Base-by-base conservation (phyloP, 2,329 filamentous ascomycete species). In the Dryadomyces quercus-mongolicae region DNA sequence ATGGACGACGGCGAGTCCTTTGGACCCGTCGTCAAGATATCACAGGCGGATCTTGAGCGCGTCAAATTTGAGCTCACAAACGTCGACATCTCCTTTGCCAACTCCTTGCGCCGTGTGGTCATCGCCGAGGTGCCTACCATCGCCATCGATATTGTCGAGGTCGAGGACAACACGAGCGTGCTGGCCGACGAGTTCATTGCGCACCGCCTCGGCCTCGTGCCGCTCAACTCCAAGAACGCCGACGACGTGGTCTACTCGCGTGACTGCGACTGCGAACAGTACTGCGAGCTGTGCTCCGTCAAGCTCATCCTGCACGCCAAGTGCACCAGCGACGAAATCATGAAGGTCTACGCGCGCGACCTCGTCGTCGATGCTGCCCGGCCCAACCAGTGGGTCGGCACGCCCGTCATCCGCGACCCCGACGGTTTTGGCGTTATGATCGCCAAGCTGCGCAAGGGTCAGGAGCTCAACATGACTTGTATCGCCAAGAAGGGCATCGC, bases 401-500 rank as follows among this genome's bases (percentile, higher is more conserved):
- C 79, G 58, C 91, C 92, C 1, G 82, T 96, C 56, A 88, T 95
- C 63, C 84, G 78, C 47, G 92, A 98, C 66, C 80, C 85, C 0
- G 87, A 92, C 51, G 84, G 84, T 12, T 81, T 86, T 55, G 93
- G 93, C 1, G 81, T 86, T 47, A 76, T 97, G 61, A 92, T 98
- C 60, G 88, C 86, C 64, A 97, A 97, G 75, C 73, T 98, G 65
- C 80, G 92, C 56, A 86, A 85, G 65, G 89, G 86, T 2, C 93
- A 98, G 71, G 90, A 95, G 69, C 73, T 98, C 57, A 85, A 89
- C 67, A 81, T 98, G 65, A 87, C 81, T 58, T 97, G 92, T 66
- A 86, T 96, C 60, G 93, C 92, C 51, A 96, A 95, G 77, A 97
- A 97, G 77, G 93, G 93, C 1, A 97, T 97, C 60, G 91, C 92